Conservation (phyloP, 2,329 filamentous ascomycete species). For the Paraphaeosphaeria minitans region DNA sequence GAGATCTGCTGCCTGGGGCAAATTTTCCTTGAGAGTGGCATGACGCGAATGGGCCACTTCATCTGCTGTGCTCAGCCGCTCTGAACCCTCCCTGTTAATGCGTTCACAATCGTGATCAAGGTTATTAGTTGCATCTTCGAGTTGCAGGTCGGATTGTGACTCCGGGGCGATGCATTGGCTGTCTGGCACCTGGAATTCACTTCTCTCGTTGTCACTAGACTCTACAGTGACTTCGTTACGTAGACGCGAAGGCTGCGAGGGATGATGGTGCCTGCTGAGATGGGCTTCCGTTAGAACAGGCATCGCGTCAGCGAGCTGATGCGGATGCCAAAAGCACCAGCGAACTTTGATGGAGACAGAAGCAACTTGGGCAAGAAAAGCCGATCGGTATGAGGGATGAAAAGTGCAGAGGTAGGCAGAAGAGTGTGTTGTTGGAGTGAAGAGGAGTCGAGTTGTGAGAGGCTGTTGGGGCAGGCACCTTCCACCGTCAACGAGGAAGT, state of each 20-base stretch:
- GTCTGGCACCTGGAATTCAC: conserved; percentile 21
- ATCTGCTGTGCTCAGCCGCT: not conserved
- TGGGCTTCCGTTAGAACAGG: conserved; percentile 19
- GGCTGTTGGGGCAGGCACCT: conserved; percentile 20
- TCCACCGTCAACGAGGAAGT: conserved; percentile 3
- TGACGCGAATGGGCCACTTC: not conserved
- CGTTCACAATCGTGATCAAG: not conserved
- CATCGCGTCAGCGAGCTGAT: conserved; percentile 15
- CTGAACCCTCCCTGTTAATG: not conserved
- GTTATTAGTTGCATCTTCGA: not conserved
- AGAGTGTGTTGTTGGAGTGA: not conserved
- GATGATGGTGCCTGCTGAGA: conserved; percentile 8
- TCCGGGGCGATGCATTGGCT: conserved; percentile 26
- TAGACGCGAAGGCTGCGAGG: conserved; percentile 32
- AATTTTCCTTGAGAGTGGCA: not conserved
- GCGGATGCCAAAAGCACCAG: not conserved
- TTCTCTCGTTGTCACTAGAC: conserved; percentile 21
- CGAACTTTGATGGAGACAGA: not conserved
- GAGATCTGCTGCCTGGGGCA: not conserved
- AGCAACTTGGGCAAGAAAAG: not conserved
- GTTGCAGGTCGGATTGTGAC: conserved; percentile 21
- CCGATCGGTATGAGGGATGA: not conserved
- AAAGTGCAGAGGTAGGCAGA: not conserved
- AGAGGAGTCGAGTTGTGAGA: not conserved
- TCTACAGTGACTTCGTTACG: conserved; percentile 25